phyloP scores from a whole-genome alignment of 768 basidiomycete genomes.

The Pisolithus sp. region DNA sequence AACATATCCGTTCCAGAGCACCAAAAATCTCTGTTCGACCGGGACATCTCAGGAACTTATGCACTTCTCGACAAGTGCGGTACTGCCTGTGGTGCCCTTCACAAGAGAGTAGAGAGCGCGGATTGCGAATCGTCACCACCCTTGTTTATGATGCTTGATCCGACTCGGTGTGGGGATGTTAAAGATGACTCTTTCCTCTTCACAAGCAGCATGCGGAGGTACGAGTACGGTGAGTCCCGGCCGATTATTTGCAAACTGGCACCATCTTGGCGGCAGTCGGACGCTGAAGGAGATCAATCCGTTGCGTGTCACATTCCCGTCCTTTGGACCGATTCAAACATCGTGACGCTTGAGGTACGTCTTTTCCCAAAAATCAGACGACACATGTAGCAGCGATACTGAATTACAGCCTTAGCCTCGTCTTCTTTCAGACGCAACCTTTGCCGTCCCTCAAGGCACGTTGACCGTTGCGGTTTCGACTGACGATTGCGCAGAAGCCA shows the following conservation, averaged over 20 bases:
- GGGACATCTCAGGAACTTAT: conserved; percentile 78
- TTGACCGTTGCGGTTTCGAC: conserved; percentile 46
- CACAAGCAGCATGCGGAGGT: conserved; percentile 67
- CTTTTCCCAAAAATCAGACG: not conserved
- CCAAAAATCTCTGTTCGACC: conserved; percentile 51
- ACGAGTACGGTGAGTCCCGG: conserved; percentile 77
- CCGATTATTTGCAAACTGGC: conserved; percentile 71
- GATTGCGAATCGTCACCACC: conserved; percentile 51
- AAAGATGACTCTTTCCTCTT: conserved; percentile 81
- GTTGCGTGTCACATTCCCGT: conserved; percentile 56
- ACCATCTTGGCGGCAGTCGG: conserved; percentile 72
- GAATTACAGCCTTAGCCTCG: conserved; percentile 40
- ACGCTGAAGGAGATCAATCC: conserved; percentile 38
- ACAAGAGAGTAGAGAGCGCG: conserved; percentile 46
- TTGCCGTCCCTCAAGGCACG: conserved; percentile 52
- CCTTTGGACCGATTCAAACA: conserved; percentile 51
- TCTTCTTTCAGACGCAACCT: conserved; percentile 47
- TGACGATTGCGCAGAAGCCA: conserved; percentile 68
- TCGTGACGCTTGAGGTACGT: conserved; percentile 51
- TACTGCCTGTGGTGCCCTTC: conserved; percentile 78
- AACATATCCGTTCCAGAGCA: conserved; percentile 52
- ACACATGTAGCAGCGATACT: not conserved
- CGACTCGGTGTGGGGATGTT: conserved; percentile 69
- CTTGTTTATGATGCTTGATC: conserved; percentile 77
- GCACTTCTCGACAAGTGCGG: conserved; percentile 79